Conservation (phyloP, 805 yeast species). For the Kodamaea neixiangensis region DNA sequence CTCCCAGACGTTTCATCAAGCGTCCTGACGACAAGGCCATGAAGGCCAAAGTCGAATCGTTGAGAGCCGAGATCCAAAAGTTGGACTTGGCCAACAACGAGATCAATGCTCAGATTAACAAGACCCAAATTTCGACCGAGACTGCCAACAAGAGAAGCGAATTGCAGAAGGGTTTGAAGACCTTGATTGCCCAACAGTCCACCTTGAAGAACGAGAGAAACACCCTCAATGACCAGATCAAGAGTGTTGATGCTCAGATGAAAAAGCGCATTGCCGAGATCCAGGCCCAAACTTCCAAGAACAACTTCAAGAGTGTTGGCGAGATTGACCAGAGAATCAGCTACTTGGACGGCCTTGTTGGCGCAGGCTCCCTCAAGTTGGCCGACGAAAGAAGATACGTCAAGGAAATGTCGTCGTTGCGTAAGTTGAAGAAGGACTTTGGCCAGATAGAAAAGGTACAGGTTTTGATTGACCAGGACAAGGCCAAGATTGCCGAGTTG, state of each 20-base stretch:
- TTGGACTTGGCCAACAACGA: conserved; percentile 56
- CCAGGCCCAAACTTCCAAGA: conserved; percentile 68
- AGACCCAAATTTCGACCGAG: conserved; percentile 33
- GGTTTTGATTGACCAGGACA: conserved; percentile 76
- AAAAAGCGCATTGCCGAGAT: conserved; percentile 78
- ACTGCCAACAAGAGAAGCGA: conserved; percentile 32
- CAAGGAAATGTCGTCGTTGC: conserved; percentile 81
- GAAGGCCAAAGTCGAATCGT: conserved; percentile 56
- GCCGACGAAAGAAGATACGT: conserved; percentile 88
- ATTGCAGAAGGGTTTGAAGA: conserved; percentile 39
- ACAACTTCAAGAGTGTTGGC: conserved; percentile 62
- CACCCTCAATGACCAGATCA: conserved; percentile 68
- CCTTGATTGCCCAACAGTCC: conserved; percentile 47
- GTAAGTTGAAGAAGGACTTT: conserved; percentile 80
- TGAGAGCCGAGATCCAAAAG: conserved; percentile 63
- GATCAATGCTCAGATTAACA: conserved; percentile 55
- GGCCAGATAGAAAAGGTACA: conserved; percentile 72
- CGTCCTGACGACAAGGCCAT: conserved; percentile 71
- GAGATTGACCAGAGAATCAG: conserved; percentile 70
- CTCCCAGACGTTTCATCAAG: conserved; percentile 56
- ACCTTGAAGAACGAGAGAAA: conserved; percentile 49
- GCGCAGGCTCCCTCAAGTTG: conserved; percentile 75
- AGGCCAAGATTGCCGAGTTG: conserved; percentile 70
- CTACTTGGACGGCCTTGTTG: conserved; percentile 71
- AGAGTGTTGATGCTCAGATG: conserved; percentile 63